These are phyloP conservation scores for Penicillium chermesinum DNA, from an alignment of 495 filamentous ascomycete species.

Conservation along the genomic window DNA sequence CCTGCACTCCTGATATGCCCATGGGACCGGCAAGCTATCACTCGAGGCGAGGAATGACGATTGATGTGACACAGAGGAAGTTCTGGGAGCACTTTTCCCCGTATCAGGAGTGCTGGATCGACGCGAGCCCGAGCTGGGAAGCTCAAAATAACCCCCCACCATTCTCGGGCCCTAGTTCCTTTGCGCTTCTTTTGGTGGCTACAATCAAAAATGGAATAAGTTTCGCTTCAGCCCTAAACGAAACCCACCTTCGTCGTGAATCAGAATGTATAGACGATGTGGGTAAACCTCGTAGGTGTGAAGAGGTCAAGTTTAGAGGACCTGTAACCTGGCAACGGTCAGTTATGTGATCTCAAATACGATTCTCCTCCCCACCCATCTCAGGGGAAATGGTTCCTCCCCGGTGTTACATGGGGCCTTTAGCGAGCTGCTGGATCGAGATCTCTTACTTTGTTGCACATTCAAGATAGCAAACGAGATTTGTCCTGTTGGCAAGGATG, in stretches of 20 bases:
- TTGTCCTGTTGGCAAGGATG: too few species aligned
- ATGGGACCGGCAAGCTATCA: conserved; percentile 15
- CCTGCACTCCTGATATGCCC: conserved; percentile 13
- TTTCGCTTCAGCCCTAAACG: too few species aligned
- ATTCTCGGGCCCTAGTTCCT: conserved; percentile 16
- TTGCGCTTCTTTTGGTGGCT: background rate
- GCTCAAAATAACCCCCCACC: conserved; percentile 40
- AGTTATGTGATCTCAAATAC: conserved; percentile 19
- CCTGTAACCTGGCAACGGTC: conserved; percentile 22
- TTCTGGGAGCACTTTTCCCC: conserved; percentile 18
- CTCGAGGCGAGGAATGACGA: conserved; percentile 19
- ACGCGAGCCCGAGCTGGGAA: conserved; percentile 31
- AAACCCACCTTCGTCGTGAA: background rate
- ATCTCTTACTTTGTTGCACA: background rate
- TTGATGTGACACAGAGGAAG: conserved; percentile 23
- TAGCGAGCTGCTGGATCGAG: background rate
- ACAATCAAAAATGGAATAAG: too few species aligned
- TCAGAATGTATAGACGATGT: background rate
- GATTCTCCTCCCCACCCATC: background rate
- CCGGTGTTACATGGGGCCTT: background rate
- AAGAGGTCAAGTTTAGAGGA: background rate
- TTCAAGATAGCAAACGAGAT: too few species aligned
- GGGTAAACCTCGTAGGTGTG: background rate
- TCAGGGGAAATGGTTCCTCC: too few species aligned
- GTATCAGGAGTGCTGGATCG: conserved; percentile 30